phyloP scores from a whole-genome alignment of 2,329 filamentous ascomycete genomes.

The Nemania diffusa region DNA sequence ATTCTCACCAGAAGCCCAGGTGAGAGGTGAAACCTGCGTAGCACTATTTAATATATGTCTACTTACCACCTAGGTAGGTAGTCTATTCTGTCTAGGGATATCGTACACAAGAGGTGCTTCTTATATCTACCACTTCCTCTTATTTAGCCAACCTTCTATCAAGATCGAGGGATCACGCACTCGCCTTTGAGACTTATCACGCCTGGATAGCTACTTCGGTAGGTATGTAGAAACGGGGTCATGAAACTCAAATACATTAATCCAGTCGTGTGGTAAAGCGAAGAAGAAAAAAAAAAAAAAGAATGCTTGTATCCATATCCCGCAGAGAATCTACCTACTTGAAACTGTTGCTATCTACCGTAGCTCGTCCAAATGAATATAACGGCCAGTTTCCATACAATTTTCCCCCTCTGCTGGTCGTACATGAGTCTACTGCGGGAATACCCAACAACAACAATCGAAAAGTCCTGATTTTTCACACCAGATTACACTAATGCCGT shows the following conservation, averaged over 20 bases:
- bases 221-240: too few relatives aligned
- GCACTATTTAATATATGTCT: background rate
- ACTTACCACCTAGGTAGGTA: background rate
- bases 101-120: too few relatives aligned
- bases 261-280: conserved; percentile 1
- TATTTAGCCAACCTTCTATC: too few relatives aligned
- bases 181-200: background rate
- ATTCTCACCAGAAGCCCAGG: too few relatives aligned
- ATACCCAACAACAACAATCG: conserved; percentile 34
- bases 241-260: background rate
- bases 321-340: conserved; percentile 17
- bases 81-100: too few relatives aligned
- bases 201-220: background rate
- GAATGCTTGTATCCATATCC: conserved; percentile 24
- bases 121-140: too few relatives aligned
- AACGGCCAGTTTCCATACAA: conserved; percentile 34
- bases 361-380: conserved; percentile 32
- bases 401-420: conserved; percentile 31
- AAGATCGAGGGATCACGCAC: background rate
- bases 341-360: conserved; percentile 18
- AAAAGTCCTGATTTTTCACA: conserved; percentile 40
- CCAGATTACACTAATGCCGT: conserved; percentile 49
- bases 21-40: background rate
- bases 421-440: conserved; percentile 31
- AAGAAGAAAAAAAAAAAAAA: too few relatives aligned